Evolutionary conservation across 176 grass and related monocot species (phyloP), one percentile per base, ranked within the genome.

Genomic region (Juncus inflexus): DNA sequence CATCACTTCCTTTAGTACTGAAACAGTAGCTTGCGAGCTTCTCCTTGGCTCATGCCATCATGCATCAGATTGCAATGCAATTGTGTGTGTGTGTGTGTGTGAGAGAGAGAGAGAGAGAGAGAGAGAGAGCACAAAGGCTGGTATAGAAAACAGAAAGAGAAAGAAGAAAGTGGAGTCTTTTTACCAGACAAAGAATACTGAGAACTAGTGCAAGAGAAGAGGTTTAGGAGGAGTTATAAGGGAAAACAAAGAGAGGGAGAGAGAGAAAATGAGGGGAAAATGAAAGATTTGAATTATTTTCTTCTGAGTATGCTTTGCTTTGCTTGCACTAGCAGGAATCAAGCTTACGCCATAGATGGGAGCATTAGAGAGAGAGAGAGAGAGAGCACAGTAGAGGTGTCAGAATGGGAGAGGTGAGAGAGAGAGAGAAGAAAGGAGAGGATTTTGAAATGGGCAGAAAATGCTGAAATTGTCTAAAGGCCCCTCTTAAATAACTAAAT

Each of bases 301-400:
- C 6, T 47, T 47, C 43, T 47, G 43, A 47, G 84, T 72, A 60
- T 42, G 77, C 75, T 75, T 86, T 87, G 83, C 90, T 90, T 95
- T 82, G 86, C 90, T 95, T 95, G 83, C 83, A 95, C 90, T 90
- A 82, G 77, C 90, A 95, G 90, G 86, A 90, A 95, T 87, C 90
- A 80, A 95, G 75, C 83, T 73, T 84, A 81, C 75, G 76, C 61
- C 36, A 83, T 71, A 73, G 72, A 69, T 78, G 56, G 64, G 62
- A 64, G 9, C 41, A 45, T 62, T 59, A 56, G 51, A 12, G 49
- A 42, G 12, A 73, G 70, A 77, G 70, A 63, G 69, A 66, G 65
- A 72, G 55, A 78, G 41, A 6, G 42, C 7, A 75, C 40, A 62
- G 83, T 66, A 28, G 12, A 38, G 71, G 70, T 86, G 86, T 86